Conservation (phyloP, 495 filamentous ascomycete species). For the Immersiella caudata region DNA sequence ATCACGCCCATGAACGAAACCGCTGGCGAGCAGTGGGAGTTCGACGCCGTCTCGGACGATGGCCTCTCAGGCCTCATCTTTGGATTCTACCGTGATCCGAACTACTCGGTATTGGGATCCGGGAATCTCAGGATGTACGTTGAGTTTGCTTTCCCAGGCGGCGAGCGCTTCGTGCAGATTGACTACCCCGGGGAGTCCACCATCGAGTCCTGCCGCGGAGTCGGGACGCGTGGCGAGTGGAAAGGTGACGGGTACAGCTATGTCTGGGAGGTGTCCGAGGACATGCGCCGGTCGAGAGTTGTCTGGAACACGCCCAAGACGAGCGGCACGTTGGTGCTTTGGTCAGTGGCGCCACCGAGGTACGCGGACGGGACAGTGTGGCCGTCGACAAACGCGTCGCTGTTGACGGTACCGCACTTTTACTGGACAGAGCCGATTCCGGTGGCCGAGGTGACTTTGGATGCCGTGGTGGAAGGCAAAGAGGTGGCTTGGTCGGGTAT, state of each 20-base stretch:
- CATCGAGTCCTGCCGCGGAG: slow-evolving; percentile 17
- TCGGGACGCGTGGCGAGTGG: slow-evolving; percentile 19
- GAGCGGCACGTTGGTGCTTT: slow-evolving; percentile 5
- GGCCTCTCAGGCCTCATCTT: slow-evolving; percentile 16
- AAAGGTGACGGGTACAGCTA: slow-evolving; percentile 13
- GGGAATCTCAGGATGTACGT: slow-evolving; percentile 19
- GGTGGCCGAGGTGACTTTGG: slow-evolving; percentile 7
- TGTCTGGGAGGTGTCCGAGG: slow-evolving; percentile 16
- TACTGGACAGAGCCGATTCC: slow-evolving; percentile 22
- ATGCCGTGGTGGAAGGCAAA: slow-evolving; percentile 18
- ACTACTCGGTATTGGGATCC: slow-evolving; percentile 17
- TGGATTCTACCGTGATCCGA: slow-evolving; percentile 23
- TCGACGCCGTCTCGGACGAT: slow-evolving; percentile 21
- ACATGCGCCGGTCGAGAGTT: slow-evolving; percentile 8
- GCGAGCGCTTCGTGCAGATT: slow-evolving; percentile 19
- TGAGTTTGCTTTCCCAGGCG: slow-evolving; percentile 17
- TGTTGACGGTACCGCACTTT: slow-evolving; percentile 20
- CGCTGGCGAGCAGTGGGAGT: slow-evolving; percentile 22
- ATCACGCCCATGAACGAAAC: slow-evolving; percentile 22
- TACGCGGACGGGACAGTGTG: slow-evolving; percentile 18
- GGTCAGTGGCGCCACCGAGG: slow-evolving; percentile 14
- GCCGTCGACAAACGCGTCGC: slow-evolving; percentile 15
- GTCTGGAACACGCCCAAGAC: slow-evolving; percentile 14
- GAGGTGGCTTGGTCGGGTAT: slow-evolving; percentile 13
- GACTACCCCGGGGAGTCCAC: slow-evolving; percentile 18